Percentiles rank a stretch among this genome's conserved stretches.
These are phyloP conservation scores for Diddensiella santjacobensis DNA, from an alignment of 805 yeast genomes.

Conservation along the genomic window DNA sequence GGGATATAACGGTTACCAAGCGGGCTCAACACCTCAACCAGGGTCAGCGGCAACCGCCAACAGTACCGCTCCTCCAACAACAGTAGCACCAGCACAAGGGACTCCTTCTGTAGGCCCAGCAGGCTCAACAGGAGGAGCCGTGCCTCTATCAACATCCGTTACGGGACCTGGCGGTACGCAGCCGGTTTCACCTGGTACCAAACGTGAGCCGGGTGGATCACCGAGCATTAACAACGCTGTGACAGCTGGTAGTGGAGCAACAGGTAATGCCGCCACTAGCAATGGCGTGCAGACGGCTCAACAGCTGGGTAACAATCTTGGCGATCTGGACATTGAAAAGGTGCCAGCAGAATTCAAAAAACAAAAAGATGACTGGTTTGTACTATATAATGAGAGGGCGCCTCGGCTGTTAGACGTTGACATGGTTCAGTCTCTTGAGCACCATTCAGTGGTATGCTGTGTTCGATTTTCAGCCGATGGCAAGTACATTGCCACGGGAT, in stretches of 20 bases:
- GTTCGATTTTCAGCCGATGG: conserved; percentile 92
- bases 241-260: conserved; percentile 18
- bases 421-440: conserved; percentile 84
- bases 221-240: conserved; percentile 3
- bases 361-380: conserved; percentile 79
- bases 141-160: neutral
- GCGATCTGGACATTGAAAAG: conserved; percentile 71
- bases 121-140: neutral
- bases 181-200: conserved; percentile 21
- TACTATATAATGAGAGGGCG: conserved; percentile 84
- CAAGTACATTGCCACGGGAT: conserved; percentile 90
- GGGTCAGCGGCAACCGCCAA: neutral
- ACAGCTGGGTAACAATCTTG: conserved; percentile 34
- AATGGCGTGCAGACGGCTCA: conserved; percentile 19
- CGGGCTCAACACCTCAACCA: neutral
- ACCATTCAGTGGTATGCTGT: conserved; percentile 93
- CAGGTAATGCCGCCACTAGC: conserved; percentile 11
- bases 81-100: neutral
- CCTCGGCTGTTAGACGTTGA: conserved; percentile 77
- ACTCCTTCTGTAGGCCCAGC: neutral
- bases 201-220: conserved; percentile 18
- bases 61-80: neutral
- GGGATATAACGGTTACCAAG: conserved; percentile 2
- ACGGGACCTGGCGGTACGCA: conserved; percentile 12
- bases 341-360: conserved; percentile 77